These are phyloP conservation scores for Furcasterigmium sp. DNA, from an alignment of 2,329 filamentous ascomycete species.

Conservation along the genomic window DNA sequence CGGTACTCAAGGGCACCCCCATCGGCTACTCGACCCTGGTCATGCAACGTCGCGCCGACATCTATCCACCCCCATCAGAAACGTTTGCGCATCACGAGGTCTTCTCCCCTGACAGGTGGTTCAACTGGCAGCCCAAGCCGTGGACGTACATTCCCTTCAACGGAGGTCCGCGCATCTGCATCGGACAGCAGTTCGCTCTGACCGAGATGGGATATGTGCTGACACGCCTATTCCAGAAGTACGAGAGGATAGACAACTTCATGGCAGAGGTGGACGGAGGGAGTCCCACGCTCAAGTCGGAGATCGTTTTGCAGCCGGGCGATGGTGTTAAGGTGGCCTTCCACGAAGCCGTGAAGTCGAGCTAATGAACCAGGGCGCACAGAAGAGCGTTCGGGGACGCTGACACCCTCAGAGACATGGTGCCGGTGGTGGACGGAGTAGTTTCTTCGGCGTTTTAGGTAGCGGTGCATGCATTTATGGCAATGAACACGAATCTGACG, in stretches of 20 bases:
- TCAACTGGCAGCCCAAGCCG: conserved; percentile 54
- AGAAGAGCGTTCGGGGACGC: too few relatives aligned
- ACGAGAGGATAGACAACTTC: conserved; percentile 54
- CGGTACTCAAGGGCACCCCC: conserved; percentile 59
- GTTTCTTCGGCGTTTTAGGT: too few relatives aligned
- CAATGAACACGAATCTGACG: too few relatives aligned
- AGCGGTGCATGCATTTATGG: too few relatives aligned
- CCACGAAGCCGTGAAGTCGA: conserved; percentile 35
- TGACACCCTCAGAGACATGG: too few relatives aligned
- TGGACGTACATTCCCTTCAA: conserved; percentile 76
- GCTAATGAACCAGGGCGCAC: too few relatives aligned
- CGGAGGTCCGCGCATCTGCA: conserved; percentile 67
- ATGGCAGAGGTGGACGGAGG: conserved; percentile 52
- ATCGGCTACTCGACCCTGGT: conserved; percentile 63
- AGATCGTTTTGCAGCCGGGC: conserved; percentile 55
- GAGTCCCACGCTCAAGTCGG: conserved; percentile 46
- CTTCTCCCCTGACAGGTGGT: conserved; percentile 67
- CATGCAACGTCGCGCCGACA: conserved; percentile 66
- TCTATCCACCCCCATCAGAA: conserved; percentile 49
- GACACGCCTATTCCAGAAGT: conserved; percentile 67
- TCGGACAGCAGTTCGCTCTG: conserved; percentile 77
- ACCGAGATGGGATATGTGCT: conserved; percentile 73
- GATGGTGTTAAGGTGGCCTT: conserved; percentile 55
- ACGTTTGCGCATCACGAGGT: conserved; percentile 38
- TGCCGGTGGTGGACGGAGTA: too few relatives aligned